These are phyloP conservation scores for Cladophialophora bantiana DNA, from an alignment of 2,329 filamentous ascomycete genomes.

Conservation along the genomic window DNA sequence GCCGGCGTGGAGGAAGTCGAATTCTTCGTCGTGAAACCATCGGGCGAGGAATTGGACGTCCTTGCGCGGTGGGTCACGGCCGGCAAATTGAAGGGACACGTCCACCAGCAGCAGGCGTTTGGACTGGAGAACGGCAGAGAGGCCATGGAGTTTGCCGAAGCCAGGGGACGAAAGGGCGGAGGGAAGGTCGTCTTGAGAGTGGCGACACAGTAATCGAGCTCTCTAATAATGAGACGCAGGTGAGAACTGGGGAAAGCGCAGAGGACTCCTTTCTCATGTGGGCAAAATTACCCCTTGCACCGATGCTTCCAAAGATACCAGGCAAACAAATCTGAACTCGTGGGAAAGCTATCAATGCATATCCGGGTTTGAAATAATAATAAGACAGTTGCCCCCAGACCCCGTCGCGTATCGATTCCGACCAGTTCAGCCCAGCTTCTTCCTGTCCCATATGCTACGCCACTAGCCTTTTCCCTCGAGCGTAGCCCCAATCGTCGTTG, in stretches of 20 bases:
- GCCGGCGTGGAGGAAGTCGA: slow-evolving; percentile 40
- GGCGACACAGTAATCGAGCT: not conserved
- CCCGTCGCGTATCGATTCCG: not conserved
- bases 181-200: slow-evolving; percentile 30
- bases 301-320: not conserved
- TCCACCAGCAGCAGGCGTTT: slow-evolving; percentile 43
- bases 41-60: slow-evolving; percentile 45
- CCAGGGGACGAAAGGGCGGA: slow-evolving; percentile 17
- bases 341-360: slow-evolving; percentile 7
- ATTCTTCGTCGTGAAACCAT: slow-evolving; percentile 49
- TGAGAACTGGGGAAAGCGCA: not conserved
- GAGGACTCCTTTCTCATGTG: not conserved
- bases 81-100: slow-evolving; percentile 45
- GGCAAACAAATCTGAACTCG: not conserved
- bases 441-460: not conserved
- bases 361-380: not conserved
- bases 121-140: slow-evolving; percentile 47
- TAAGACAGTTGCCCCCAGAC: slow-evolving; percentile 5
- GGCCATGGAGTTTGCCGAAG: slow-evolving; percentile 45
- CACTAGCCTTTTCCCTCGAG: not conserved
- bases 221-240: not conserved
- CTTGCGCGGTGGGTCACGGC: slow-evolving; percentile 48
- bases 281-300: not conserved
- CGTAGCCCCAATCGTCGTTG: not conserved
- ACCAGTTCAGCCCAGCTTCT: not conserved